These are phyloP conservation scores for Globisporangium lucens DNA, from an alignment of 352 stramenopile genomes.

Conservation along the genomic window DNA sequence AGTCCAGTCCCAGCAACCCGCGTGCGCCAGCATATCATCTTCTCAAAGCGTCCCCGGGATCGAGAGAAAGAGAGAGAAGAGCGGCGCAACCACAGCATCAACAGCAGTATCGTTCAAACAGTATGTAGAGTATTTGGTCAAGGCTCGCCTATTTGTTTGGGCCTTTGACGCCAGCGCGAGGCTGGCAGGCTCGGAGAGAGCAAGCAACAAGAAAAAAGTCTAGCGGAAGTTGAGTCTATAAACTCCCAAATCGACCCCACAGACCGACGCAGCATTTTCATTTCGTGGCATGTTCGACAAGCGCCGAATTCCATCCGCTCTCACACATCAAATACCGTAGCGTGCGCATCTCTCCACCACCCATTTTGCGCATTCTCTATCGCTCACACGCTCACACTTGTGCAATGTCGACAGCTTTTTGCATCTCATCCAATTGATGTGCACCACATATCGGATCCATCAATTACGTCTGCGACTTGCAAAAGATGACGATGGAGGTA, in stretches of 20 bases:
- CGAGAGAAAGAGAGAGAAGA: conserved; percentile 2
- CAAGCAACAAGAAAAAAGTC: not conserved
- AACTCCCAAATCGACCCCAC: not conserved
- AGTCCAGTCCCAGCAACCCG: conserved; percentile 8
- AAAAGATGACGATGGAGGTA: not conserved
- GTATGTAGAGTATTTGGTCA: conserved; percentile 13
- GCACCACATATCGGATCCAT: not conserved
- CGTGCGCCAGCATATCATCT: not conserved
- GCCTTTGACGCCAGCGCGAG: too few species aligned
- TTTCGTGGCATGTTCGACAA: not conserved
- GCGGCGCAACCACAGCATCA: not conserved
- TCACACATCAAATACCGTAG: not conserved
- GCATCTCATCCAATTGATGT: not conserved
- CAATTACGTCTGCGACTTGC: not conserved
- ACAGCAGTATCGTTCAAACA: conserved; percentile 9
- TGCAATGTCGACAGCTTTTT: too few species aligned
- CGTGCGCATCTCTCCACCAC: not conserved
- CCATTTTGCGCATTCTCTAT: not conserved
- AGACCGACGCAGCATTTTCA: not conserved
- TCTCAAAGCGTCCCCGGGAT: not conserved
- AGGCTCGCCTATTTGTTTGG: not conserved
- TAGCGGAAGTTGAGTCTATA: not conserved
- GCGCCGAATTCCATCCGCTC: not conserved
- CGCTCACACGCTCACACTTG: not conserved
- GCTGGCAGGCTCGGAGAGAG: not conserved